Evolutionary conservation across 2,329 filamentous ascomycete genomes (phyloP).

Genomic region (Alternaria sp.): DNA sequence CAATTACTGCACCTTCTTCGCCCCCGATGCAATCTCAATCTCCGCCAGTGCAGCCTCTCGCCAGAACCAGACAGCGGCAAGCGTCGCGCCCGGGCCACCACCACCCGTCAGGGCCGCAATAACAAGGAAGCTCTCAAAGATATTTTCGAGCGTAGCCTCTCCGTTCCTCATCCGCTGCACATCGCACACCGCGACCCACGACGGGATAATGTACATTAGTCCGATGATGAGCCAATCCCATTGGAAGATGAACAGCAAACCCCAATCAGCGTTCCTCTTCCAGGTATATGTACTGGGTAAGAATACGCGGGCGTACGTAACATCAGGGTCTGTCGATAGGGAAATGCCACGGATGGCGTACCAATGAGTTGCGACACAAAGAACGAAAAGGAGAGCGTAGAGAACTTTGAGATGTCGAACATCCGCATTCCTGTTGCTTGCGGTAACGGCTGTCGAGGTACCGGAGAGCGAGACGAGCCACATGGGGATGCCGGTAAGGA

Average conservation of each 20-base stretch:
- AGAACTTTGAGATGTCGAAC: conserved; percentile 15
- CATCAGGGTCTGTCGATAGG: conserved; percentile 15
- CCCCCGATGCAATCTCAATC: conserved; percentile 11
- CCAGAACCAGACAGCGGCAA: conserved; percentile 24
- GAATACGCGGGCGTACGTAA: conserved; percentile 17
- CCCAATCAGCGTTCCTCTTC: conserved; percentile 9
- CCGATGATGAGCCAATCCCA: conserved; percentile 24
- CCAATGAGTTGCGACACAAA: conserved; percentile 14
- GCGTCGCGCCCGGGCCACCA: conserved; percentile 18
- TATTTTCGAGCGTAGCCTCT: conserved; percentile 6
- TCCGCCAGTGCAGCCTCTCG: conserved; percentile 21
- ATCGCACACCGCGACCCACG: conserved; percentile 21
- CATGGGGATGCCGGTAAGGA: conserved; percentile 21
- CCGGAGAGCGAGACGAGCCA: conserved; percentile 19
- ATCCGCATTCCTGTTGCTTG: conserved; percentile 17
- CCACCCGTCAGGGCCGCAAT: conserved; percentile 8
- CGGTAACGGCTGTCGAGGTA: not conserved
- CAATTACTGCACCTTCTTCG: conserved; percentile 18
- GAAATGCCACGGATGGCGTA: conserved; percentile 17
- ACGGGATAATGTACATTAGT: conserved; percentile 1
- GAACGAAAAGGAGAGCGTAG: conserved; percentile 12
- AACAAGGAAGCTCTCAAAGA: conserved; percentile 14
- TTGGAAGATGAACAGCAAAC: conserved; percentile 26
- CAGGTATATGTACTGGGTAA: conserved; percentile 16
- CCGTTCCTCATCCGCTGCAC: conserved; percentile 17